Conservation (phyloP, 2,329 filamentous ascomycete genomes). For the Pseudogymnoascus sp. region DNA sequence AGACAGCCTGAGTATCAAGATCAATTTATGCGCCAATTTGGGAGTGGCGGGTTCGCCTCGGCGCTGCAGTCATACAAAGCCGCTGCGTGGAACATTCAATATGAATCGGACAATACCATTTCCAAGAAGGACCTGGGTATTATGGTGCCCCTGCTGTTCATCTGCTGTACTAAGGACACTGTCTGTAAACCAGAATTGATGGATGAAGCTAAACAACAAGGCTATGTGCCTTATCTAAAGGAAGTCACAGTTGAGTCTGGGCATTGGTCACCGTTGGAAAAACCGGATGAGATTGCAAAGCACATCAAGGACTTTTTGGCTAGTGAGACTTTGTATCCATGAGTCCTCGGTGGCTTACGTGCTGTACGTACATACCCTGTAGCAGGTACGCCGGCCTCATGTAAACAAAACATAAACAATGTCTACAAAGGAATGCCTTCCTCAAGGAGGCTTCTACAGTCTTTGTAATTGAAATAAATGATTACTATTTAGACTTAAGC, state of each 20-base stretch:
- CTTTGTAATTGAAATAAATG: no score
- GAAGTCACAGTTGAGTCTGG: slow-evolving; percentile 27
- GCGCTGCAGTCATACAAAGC: slow-evolving; percentile 33
- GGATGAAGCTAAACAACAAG: slow-evolving; percentile 21
- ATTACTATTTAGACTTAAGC: no score
- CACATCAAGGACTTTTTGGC: slow-evolving; percentile 11
- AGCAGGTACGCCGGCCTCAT: no score
- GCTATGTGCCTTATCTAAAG: slow-evolving; percentile 28
- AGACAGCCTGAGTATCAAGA: slow-evolving; percentile 25
- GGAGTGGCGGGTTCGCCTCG: slow-evolving; percentile 27
- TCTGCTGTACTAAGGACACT: slow-evolving; percentile 28
- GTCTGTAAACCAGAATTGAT: slow-evolving; percentile 29
- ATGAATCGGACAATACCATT: slow-evolving; percentile 24
- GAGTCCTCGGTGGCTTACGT: no score
- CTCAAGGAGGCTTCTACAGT: no score
- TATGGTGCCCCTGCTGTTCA: slow-evolving; percentile 31
- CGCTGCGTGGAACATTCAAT: slow-evolving; percentile 21
- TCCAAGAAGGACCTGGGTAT: slow-evolving; percentile 21
- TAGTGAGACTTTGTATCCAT: not conserved
- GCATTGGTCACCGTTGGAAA: slow-evolving; percentile 32
- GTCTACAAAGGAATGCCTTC: no score
- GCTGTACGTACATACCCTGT: no score
- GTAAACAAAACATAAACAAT: no score
- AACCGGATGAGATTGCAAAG: slow-evolving; percentile 24
- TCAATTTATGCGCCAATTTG: slow-evolving; percentile 29